phyloP scores from a whole-genome alignment of 345 rosid species.

The Arabidopsis arenosa region DNA sequence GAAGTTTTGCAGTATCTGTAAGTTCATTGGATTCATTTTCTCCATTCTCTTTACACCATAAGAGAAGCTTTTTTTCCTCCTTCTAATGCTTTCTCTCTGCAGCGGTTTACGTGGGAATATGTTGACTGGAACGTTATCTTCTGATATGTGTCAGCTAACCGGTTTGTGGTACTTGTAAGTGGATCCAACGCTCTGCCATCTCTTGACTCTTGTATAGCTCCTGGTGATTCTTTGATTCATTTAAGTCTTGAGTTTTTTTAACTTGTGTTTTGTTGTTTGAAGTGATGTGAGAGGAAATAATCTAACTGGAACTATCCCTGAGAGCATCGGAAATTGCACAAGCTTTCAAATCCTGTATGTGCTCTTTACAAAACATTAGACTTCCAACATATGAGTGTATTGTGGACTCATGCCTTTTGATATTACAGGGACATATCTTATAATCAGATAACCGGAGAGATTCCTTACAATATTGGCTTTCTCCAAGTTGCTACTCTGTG shows the following conservation, averaged over 20 bases:
- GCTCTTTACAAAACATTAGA: neutral
- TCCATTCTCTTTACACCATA: neutral
- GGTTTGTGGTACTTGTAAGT: conserved; percentile 99
- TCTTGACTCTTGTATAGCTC: neutral
- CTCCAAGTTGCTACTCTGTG: conserved; percentile 98
- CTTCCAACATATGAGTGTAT: neutral
- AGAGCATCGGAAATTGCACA: conserved; percentile 94
- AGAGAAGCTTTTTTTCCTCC: too few relatives aligned
- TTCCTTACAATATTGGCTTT: conserved; percentile 94
- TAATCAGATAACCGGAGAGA: conserved; percentile 81
- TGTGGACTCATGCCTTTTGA: conserved; percentile 3
- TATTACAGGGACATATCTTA: conserved; percentile 80
- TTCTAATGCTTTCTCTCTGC: conserved; percentile 19
- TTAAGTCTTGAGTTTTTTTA: neutral
- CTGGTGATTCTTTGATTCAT: neutral
- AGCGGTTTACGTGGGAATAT: conserved; percentile 87
- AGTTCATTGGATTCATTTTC: conserved; percentile 36
- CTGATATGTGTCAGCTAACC: conserved; percentile 92
- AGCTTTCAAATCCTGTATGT: conserved; percentile 92
- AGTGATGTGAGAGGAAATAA: conserved; percentile 98
- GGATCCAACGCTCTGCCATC: neutral
- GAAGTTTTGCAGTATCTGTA: conserved; percentile 96
- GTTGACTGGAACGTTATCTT: conserved; percentile 79
- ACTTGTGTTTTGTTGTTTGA: neutral
- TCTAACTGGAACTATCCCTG: conserved; percentile 79